phyloP scores from a whole-genome alignment of 1,139 yeast genomes.

The Pichia sp. region DNA sequence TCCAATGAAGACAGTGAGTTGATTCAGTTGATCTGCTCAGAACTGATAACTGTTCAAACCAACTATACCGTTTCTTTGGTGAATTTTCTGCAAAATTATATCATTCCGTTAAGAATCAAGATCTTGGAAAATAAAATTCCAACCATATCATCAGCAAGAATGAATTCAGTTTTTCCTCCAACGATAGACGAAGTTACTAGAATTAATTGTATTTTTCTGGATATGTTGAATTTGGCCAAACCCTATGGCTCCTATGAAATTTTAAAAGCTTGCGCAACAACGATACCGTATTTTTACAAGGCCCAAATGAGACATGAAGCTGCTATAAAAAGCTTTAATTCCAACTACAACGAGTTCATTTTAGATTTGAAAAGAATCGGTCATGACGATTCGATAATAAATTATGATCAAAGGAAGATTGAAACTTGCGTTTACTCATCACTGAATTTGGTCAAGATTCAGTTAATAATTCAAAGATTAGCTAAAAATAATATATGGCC shows the following conservation, averaged over 20 bases:
- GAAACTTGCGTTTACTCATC: slow-evolving; percentile 68
- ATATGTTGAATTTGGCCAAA: slow-evolving; percentile 58
- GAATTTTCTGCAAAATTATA: slow-evolving; percentile 63
- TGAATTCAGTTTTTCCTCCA: slow-evolving; percentile 83
- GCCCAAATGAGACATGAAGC: slow-evolving; percentile 94
- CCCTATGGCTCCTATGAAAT: slow-evolving; percentile 68
- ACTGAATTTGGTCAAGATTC: slow-evolving; percentile 61
- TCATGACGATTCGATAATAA: neutral
- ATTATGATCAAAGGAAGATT: slow-evolving; percentile 48
- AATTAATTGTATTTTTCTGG: slow-evolving; percentile 76
- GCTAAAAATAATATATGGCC: slow-evolving; percentile 34
- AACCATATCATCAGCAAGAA: slow-evolving; percentile 42
- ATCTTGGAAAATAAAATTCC: slow-evolving; percentile 51
- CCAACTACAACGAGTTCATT: slow-evolving; percentile 30
- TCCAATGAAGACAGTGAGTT: slow-evolving; percentile 26
- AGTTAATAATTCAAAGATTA: slow-evolving; percentile 57
- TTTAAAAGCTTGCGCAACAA: slow-evolving; percentile 66
- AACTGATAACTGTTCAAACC: slow-evolving; percentile 62
- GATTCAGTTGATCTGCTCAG: slow-evolving; percentile 48
- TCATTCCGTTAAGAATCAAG: slow-evolving; percentile 69
- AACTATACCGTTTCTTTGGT: slow-evolving; percentile 66
- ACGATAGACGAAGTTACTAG: slow-evolving; percentile 91
- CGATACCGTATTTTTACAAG: slow-evolving; percentile 83
- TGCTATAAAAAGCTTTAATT: slow-evolving; percentile 53
- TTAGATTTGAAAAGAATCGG: slow-evolving; percentile 10